Percentiles rank a stretch among this genome's conserved stretches.
These are phyloP conservation scores for Fraxinus ornus DNA, from an alignment of 305 asterid genomes.

Conservation along the genomic window DNA sequence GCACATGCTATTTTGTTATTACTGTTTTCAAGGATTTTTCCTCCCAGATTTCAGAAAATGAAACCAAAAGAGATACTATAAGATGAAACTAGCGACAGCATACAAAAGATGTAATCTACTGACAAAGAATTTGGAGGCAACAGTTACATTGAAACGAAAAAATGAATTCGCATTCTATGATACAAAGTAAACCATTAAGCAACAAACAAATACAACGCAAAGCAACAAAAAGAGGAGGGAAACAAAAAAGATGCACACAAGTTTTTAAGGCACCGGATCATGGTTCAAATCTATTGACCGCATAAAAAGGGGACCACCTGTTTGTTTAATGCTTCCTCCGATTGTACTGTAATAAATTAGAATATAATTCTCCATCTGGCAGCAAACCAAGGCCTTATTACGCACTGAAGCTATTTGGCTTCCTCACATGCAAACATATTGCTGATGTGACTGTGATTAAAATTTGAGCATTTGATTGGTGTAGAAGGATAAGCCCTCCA, in stretches of 20 bases:
- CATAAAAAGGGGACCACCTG: slow-evolving; percentile 9
- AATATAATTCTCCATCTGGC: neutral
- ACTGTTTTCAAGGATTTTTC: neutral
- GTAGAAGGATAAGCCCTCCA: slow-evolving; percentile 8
- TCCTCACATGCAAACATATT: neutral
- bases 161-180: slow-evolving; percentile 1
- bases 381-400: slow-evolving; percentile 11
- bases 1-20: neutral
- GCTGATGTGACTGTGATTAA: neutral
- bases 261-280: neutral
- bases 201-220: slow-evolving; percentile 18
- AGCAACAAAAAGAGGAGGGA: neutral
- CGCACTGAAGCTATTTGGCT: neutral
- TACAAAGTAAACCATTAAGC: slow-evolving; percentile 25
- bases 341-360: slow-evolving; percentile 13
- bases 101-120: neutral
- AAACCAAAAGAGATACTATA: neutral
- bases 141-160: slow-evolving; percentile 14
- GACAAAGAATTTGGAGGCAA: slow-evolving; percentile 15
- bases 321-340: slow-evolving; percentile 1
- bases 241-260: neutral
- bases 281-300: neutral
- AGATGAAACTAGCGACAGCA: neutral
- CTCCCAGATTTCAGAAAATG: neutral
- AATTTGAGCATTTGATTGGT: slow-evolving; percentile 14